Base-by-base conservation (phyloP, 805 yeast species). In the Millerago galiae region DNA sequence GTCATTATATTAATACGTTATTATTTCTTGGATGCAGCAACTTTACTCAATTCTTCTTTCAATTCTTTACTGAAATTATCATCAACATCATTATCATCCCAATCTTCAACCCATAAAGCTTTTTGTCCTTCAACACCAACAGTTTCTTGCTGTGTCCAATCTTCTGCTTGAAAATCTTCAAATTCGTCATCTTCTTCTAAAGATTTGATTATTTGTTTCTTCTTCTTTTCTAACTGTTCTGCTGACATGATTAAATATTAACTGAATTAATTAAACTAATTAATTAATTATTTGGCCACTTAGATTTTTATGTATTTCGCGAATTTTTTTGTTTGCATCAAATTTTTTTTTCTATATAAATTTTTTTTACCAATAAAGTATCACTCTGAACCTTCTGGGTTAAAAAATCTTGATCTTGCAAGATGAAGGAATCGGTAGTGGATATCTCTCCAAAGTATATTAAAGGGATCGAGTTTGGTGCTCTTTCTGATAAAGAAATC, bases 131-230 rank as follows among this genome's bases (percentile, higher is more conserved):
- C 67, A 30, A 72, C 59, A 47, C 73, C 71, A 49, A 77, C 60
- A 43, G 81, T 62, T 54, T 81, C 71, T 44, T 71, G 62, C 30
- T 70, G 73, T n/a, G 75, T 64, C 96, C 96, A 89, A 53, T 83
- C 80, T 58, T 89, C 96, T 43, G 79, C 88, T 13, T 95, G 96
- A 69, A 91, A 91, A 60, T 91, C 98, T 67, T 91, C 98, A 59
- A 91, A 91, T 62, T 90, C 97, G 60, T 91, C 98, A 58, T 91
- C 97, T 55, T 91, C 96, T 60, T 91, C 98, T 38, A 91, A 68
- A 2, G 95, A 77, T 56, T 82, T 85, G 58, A 84, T 50, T 21
- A 53, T 47, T 21, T 54, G 52, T 38, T 55, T 54, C 41, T 57
- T 55, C 44, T 55, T 52, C 9, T 48, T 34, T 40, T 50, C 55